Conservation (phyloP, 2,329 filamentous ascomycete genomes). For the Lizonia empirigonia region DNA sequence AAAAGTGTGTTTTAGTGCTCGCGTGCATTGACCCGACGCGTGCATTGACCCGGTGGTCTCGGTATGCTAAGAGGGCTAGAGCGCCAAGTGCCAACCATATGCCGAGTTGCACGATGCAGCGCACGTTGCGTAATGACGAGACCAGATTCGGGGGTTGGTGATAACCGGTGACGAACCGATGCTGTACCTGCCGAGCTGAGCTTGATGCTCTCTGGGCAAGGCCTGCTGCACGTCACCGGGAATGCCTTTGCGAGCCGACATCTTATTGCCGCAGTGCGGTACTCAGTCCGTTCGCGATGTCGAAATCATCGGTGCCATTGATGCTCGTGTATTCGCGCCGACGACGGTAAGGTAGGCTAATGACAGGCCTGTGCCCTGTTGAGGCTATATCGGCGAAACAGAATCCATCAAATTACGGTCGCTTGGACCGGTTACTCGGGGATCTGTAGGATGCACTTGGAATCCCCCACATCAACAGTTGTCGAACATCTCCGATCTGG, state of each 20-base stretch:
- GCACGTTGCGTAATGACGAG: constrained; percentile 16
- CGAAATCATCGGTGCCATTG: too few relatives aligned
- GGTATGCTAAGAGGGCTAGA: constrained; percentile 11
- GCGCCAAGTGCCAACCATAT: constrained; percentile 14
- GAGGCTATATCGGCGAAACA: neutral
- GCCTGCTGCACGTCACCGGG: constrained; percentile 10
- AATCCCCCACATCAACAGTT: constrained; percentile 17
- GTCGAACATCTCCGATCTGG: constrained; percentile 22
- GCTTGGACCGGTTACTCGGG: constrained; percentile 3
- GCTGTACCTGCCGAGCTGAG: constrained; percentile 20
- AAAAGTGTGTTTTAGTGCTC: too few relatives aligned
- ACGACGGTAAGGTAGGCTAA: neutral
- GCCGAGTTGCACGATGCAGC: constrained; percentile 13
- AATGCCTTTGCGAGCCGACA: neutral
- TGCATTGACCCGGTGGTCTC: too few relatives aligned
- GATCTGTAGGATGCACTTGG: constrained; percentile 18
- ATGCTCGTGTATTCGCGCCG: neutral
- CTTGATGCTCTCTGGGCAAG: constrained; percentile 6
- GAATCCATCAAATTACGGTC: neutral
- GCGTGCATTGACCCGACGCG: too few relatives aligned
- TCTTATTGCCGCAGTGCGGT: neutral
- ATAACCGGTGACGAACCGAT: constrained; percentile 10
- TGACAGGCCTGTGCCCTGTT: neutral
- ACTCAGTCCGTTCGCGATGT: too few relatives aligned
- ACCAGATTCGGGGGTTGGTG: constrained; percentile 6